Base-by-base conservation (phyloP, 345 rosid genomes). In the Arabis hirsuta region DNA sequence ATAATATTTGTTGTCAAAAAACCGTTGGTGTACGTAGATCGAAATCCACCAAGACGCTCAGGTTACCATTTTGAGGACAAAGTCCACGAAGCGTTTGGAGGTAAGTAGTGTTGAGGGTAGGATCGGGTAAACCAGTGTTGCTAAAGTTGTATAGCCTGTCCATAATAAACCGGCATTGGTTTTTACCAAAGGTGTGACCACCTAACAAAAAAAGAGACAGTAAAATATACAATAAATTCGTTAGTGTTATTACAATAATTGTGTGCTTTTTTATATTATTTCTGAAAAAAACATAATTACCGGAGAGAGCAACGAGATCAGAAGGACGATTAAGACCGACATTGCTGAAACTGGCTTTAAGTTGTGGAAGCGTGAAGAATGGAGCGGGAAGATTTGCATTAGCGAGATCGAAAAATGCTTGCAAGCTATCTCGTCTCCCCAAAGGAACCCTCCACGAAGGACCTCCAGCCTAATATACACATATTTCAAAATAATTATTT, bases 1-100 rank as follows among this genome's bases (percentile, higher is more conserved):
- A 81, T 82, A 84, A 55, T 88, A 83, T 41, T 79, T 76, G 74
- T 81, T 86, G 81, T 89, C 95, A 26, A 86, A 85, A 85, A 27
- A 76, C 76, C 36, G 81, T 81, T 0, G 79, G 73, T 2, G 89
- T 81, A 74, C 81, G 81, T 43, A 81, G 73, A 68, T 86, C 89
- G 3, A 86, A 79, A 55, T 45, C 54, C 0, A 86, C 59, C 5
- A 73, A 56, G 12, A 7, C 65, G 74, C 63, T 77, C 11, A 54
- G 74, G 10, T 86, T 76, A 0, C 88, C 83, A 24, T 55, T 82
- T 2, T 24, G 53, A 0, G 90, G 87, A 53, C 93, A 88, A 12
- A 82, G 51, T 45, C 52, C 73, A 42, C 70, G 86, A 52, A 84
- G 81, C 4, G 76, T 75, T 0, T 62, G 7, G 22, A 81, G 45